phyloP scores from a whole-genome alignment of 495 filamentous ascomycete species.

The Podospora pseudocomata region DNA sequence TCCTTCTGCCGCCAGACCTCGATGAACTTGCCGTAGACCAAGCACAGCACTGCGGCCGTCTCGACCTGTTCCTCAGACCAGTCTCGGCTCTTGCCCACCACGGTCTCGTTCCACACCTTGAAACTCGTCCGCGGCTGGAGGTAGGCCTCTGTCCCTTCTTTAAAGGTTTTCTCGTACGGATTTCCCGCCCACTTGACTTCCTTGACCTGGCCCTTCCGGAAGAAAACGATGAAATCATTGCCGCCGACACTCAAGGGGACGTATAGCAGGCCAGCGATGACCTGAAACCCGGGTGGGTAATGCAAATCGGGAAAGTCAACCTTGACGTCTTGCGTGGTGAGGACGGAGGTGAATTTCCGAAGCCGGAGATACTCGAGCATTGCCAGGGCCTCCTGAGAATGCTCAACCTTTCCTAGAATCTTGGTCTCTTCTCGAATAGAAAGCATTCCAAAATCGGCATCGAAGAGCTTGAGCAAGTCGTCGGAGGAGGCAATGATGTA shows the following conservation, averaged over 20 bases:
- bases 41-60: constrained; percentile 81
- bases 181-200: constrained; percentile 94
- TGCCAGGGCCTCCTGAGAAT: constrained; percentile 80
- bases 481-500: constrained; percentile 92
- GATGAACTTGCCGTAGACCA: constrained; percentile 80
- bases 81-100: constrained; percentile 70
- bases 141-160: constrained; percentile 63
- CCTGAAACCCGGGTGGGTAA: constrained; percentile 74
- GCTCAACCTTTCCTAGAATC: constrained; percentile 68
- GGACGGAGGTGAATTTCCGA: constrained; percentile 69
- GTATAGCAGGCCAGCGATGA: constrained; percentile 77
- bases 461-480: constrained; percentile 79
- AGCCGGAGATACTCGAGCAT: constrained; percentile 83
- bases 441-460: constrained; percentile 83
- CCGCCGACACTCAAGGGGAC: constrained; percentile 78
- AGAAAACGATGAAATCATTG: constrained; percentile 87
- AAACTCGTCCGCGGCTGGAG: constrained; percentile 76
- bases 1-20: constrained; percentile 94
- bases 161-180: constrained; percentile 76
- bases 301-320: constrained; percentile 80
- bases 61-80: constrained; percentile 77
- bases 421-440: constrained; percentile 88
- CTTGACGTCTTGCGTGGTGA: constrained; percentile 71
- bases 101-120: constrained; percentile 69
- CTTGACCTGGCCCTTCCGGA: constrained; percentile 71